These are phyloP conservation scores for Wickerhamiella sergipiensis DNA, from an alignment of 805 yeast species.

Conservation along the genomic window DNA sequence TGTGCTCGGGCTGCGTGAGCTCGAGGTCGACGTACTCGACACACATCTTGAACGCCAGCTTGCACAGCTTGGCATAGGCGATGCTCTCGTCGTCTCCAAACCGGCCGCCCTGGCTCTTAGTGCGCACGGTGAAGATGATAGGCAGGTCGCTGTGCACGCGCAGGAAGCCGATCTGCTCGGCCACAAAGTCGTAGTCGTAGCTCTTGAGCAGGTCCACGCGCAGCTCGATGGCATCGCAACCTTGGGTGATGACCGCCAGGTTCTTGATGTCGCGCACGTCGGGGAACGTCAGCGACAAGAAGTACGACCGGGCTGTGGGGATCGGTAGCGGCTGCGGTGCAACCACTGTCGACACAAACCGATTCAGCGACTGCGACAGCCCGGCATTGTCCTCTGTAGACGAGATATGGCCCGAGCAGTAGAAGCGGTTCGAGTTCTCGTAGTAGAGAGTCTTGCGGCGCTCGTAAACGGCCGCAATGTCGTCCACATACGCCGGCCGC, in stretches of 20 bases:
- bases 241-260: slow-evolving; percentile 44
- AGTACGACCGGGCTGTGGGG: slow-evolving; percentile 40
- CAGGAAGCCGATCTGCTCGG: slow-evolving; percentile 56
- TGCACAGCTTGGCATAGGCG: slow-evolving; percentile 36
- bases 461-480: slow-evolving; percentile 69
- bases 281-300: slow-evolving; percentile 52
- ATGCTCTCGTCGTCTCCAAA: slow-evolving; percentile 48
- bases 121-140: slow-evolving; percentile 67
- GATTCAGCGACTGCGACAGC: slow-evolving; percentile 45
- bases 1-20: slow-evolving; percentile 46
- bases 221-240: slow-evolving; percentile 72
- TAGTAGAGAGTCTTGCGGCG: slow-evolving; percentile 69
- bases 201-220: slow-evolving; percentile 58
- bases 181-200: slow-evolving; percentile 38
- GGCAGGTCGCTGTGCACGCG: slow-evolving; percentile 58
- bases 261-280: slow-evolving; percentile 26
- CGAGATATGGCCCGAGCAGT: slow-evolving; percentile 62
- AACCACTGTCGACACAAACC: slow-evolving; percentile 45
- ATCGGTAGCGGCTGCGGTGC: slow-evolving; percentile 34
- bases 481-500: slow-evolving; percentile 78
- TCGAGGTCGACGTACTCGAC: slow-evolving; percentile 74
- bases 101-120: slow-evolving; percentile 67
- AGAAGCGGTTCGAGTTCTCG: slow-evolving; percentile 64
- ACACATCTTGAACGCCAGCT: slow-evolving; percentile 60
- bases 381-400: slow-evolving; percentile 38